Conservation (phyloP, 2,329 filamentous ascomycete species). For the Lachnellula subtilissima region DNA sequence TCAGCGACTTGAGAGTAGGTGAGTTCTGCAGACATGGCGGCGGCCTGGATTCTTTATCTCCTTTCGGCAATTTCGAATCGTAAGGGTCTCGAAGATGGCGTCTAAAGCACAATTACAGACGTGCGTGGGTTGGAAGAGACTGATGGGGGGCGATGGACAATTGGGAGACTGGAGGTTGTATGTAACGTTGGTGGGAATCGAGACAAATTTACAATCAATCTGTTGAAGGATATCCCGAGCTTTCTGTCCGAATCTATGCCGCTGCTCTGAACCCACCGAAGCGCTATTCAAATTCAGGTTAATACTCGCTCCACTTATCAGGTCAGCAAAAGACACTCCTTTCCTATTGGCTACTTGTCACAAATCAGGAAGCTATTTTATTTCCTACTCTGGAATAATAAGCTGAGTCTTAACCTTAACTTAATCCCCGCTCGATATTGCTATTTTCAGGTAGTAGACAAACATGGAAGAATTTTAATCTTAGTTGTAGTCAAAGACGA, state of each 20-base stretch:
- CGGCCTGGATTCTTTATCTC: background rate
- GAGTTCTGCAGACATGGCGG: constrained; percentile 53
- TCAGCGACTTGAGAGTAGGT: constrained; percentile 77
- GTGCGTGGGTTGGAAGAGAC: background rate
- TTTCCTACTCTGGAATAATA: too few relatives aligned
- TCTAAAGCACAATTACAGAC: background rate
- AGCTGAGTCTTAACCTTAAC: too few relatives aligned
- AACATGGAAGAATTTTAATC: too few relatives aligned
- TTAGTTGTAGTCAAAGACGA: too few relatives aligned
- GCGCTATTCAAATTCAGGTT: background rate
- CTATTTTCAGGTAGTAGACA: too few relatives aligned
- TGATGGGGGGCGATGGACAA: background rate
- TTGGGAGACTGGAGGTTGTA: background rate
- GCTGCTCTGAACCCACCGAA: background rate
- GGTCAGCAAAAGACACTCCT: background rate
- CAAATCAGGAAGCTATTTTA: too few relatives aligned
- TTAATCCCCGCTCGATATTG: too few relatives aligned
- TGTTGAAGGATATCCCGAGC: background rate
- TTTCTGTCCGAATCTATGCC: background rate
- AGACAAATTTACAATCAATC: constrained; percentile 6
- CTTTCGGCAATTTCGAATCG: background rate
- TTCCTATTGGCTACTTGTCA: background rate
- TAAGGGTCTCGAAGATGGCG: background rate
- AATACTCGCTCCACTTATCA: background rate
- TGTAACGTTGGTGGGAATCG: background rate